Base-by-base conservation (phyloP, 306 rosid genomes). In the Begonia fuchsioides region DNA sequence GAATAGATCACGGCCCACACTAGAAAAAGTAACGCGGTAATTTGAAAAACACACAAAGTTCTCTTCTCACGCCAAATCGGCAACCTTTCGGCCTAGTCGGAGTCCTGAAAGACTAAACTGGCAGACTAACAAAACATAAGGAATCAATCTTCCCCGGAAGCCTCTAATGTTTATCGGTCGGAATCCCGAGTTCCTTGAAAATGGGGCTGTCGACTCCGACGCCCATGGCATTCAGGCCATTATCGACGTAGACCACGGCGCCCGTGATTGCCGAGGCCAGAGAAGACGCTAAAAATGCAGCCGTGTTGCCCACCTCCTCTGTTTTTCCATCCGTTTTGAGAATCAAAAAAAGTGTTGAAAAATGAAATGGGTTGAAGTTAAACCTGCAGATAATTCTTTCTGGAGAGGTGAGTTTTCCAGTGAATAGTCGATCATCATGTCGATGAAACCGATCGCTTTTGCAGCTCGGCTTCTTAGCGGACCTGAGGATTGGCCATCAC, bases 391-490 rank as follows among this genome's bases (percentile, higher is more conserved):
- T 32, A 83, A 71, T 59, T 87, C 96, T 66, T 83, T 87, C 68
- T 87, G 88, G 19, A 87, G 55, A 57, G 94, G 94, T 49, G 96
- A 93, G 59, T 87, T 87, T 55, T 59, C 88, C 12, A 51, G 49
- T 40, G 96, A 87, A 66, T 87, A 83, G 62, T 87, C 83, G 14
- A 87, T 87, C 93, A 87, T 87, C 88, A 66, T 87, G 47, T 83
- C 96, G 15, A 87, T 87, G 64, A 87, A 87, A 13, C 96, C 94
- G 10, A 87, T 83, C 15, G 96, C 93, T 73, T 87, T 87, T 7
- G 96, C 96, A 5, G 94, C 96, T 46, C 96, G 96, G 74, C 94
- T 87, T 70, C 94, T 63, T 6, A 87, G 71, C 16, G 96, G 96
- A 71, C 96, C 96, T 87, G 64, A 17, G 15, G 13, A 57, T 26